These are phyloP conservation scores for Fusarium sp. DNA, from an alignment of 2,329 filamentous ascomycete species.

Conservation along the genomic window DNA sequence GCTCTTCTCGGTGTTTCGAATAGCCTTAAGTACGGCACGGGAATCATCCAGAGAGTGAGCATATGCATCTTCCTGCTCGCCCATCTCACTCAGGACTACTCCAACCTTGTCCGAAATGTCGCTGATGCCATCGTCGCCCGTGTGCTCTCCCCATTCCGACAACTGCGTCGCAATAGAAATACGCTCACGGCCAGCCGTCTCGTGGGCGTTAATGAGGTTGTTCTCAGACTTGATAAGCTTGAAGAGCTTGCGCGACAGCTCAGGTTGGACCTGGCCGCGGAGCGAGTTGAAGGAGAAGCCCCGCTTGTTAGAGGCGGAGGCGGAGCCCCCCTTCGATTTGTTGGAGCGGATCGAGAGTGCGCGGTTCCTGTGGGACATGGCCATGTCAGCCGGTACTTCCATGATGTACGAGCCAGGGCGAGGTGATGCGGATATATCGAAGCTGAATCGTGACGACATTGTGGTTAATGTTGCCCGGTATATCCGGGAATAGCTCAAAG, in stretches of 20 bases:
- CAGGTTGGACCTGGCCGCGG: slow-evolving; percentile 84
- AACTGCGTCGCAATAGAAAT: slow-evolving; percentile 88
- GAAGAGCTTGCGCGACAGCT: slow-evolving; percentile 89
- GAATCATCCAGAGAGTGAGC: slow-evolving; percentile 90
- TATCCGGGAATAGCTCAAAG: not conserved
- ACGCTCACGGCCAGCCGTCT: slow-evolving; percentile 86
- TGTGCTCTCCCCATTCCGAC: slow-evolving; percentile 96
- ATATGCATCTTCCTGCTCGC: slow-evolving; percentile 91
- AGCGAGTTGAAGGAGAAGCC: slow-evolving; percentile 90
- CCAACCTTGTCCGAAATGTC: slow-evolving; percentile 97
- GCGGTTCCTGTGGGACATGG: slow-evolving; percentile 69
- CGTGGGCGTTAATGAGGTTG: slow-evolving; percentile 84
- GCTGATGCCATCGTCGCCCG: slow-evolving; percentile 84
- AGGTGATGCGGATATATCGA: slow-evolving; percentile 42
- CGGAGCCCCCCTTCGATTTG: slow-evolving; percentile 57
- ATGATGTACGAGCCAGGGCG: slow-evolving; percentile 25
- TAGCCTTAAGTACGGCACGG: slow-evolving; percentile 84
- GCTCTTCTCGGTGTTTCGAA: slow-evolving; percentile 94
- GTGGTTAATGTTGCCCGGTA: not conserved
- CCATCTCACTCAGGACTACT: slow-evolving; percentile 90
- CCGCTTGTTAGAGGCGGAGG: slow-evolving; percentile 56
- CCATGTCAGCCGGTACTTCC: slow-evolving; percentile 43
- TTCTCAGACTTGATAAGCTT: slow-evolving; percentile 96
- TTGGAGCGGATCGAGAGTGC: slow-evolving; percentile 78
- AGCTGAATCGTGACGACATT: slow-evolving; percentile 48